Base-by-base conservation (phyloP, 2,329 filamentous ascomycete species). In the Botrytis fragariae region DNA sequence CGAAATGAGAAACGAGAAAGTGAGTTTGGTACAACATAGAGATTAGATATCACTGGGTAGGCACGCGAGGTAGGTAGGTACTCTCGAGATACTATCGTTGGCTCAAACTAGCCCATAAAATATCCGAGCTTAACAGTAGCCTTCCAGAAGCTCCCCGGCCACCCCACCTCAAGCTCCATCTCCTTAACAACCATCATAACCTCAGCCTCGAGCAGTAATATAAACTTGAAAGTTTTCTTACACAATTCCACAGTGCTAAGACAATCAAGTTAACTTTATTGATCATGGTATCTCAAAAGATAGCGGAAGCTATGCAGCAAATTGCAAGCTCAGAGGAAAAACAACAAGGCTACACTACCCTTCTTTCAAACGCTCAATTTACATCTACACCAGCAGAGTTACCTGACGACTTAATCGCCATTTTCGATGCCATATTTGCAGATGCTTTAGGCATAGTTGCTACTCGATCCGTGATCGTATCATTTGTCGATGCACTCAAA, bases 401-500 rank as follows among this genome's bases (percentile, higher is more conserved):
- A 32, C 71, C 77, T 8, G 73, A 73, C 60, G 79, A 81, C 68
- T 76, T 82, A 10, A 79, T 75, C 70, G 75, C 77, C 20, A 79
- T 80, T 29, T 76, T 82, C 74, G 78, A 81, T 72, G 75, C 77
- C 54, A 80, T 81, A 71, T 80, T 82, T 69, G 79, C 74, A 39
- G 77, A 78, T 42, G 77, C 77, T 35, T 75, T 81, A 7, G 80
- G 80, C 37, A 81, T 81, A 64, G 79, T 82, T 60, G 77, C 76
- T 22, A 81, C 79, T 12, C 77, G 80, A 42, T 77, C 78, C 10
- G 77, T 81, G 12, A 72, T 74, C 25, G 75, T 76, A n/a, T 84
- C 85, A 73, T 93, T 97, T 80, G 86, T 92, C 76, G 79, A 84
- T 60, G 85, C 87, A 25, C 91, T 97, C 77, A 84, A 87, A 74